phyloP scores from a whole-genome alignment of 2,329 filamentous ascomycete species.

The Fusarium sp. region DNA sequence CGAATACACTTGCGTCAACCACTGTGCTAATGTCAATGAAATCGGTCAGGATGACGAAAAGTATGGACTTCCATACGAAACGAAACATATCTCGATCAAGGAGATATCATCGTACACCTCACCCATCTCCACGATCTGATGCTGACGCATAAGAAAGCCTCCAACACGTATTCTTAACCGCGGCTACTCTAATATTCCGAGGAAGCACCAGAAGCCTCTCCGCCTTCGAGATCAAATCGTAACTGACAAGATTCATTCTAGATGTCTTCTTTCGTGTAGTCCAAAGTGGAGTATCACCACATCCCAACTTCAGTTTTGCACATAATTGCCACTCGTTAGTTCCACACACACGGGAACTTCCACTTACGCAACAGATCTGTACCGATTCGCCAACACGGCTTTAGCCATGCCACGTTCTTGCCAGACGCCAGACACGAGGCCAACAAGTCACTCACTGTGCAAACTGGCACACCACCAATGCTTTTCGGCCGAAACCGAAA shows the following conservation, averaged over 20 bases:
- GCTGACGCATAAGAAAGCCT: slow-evolving; percentile 17
- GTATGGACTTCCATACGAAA: slow-evolving; percentile 8
- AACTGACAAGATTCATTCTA: slow-evolving; percentile 8
- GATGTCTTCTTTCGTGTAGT: slow-evolving; percentile 28
- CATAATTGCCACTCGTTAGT: slow-evolving; percentile 30
- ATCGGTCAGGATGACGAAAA: background rate
- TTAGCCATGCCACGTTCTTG: slow-evolving; percentile 13
- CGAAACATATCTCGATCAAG: background rate
- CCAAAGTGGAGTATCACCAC: slow-evolving; percentile 31
- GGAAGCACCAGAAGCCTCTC: slow-evolving; percentile 33
- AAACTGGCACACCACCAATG: slow-evolving; percentile 16
- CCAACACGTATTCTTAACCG: slow-evolving; percentile 16
- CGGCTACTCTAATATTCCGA: slow-evolving; percentile 28
- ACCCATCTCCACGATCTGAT: slow-evolving; percentile 8
- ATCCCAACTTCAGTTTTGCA: slow-evolving; percentile 15
- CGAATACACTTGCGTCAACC: slow-evolving; percentile 9
- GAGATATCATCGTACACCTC: slow-evolving; percentile 10
- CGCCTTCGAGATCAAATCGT: slow-evolving; percentile 22
- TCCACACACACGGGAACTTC: slow-evolving; percentile 14
- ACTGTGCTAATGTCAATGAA: slow-evolving; percentile 8
- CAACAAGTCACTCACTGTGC: slow-evolving; percentile 8
- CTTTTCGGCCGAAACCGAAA: slow-evolving; percentile 33
- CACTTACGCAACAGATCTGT: slow-evolving; percentile 24
- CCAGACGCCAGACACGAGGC: slow-evolving; percentile 25
- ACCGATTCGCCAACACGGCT: slow-evolving; percentile 21